phyloP scores from a whole-genome alignment of 2,329 filamentous ascomycete species.

The Endoconidiophora polonica region DNA sequence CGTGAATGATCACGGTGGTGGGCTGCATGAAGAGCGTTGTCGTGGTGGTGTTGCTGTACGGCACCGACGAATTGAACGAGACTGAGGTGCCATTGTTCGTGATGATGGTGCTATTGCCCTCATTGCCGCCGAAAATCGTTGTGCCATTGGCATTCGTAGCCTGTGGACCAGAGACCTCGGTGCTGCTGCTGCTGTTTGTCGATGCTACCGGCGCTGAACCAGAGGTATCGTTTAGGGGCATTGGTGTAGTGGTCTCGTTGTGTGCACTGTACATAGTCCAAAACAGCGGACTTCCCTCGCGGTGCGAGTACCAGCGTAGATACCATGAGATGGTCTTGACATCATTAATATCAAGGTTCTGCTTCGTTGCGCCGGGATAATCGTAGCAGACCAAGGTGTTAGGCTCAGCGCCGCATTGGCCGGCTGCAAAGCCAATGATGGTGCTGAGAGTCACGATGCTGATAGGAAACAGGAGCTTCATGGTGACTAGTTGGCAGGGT shows the following conservation, averaged over 20 bases:
- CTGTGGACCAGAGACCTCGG: neutral
- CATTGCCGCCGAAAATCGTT: neutral
- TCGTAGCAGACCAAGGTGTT: constrained; percentile 11
- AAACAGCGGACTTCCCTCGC: constrained; percentile 9
- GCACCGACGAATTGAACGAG: neutral
- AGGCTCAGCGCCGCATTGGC: constrained; percentile 7
- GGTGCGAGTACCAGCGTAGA: constrained; percentile 12
- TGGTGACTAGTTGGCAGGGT: neutral
- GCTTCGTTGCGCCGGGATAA: constrained; percentile 10
- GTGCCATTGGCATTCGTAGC: neutral
- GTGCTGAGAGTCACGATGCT: too few relatives aligned
- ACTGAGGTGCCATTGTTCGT: neutral
- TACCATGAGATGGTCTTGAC: constrained; percentile 12
- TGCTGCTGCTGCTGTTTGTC: neutral
- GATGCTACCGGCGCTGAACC: neutral
- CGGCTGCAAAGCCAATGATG: neutral
- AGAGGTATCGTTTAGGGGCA: constrained; percentile 6
- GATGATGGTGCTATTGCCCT: neutral
- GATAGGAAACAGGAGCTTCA: constrained; percentile 1
- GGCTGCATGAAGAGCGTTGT: neutral
- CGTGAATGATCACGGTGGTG: neutral
- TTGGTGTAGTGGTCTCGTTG: constrained; percentile 8
- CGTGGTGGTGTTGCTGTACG: neutral
- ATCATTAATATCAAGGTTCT: constrained; percentile 10
- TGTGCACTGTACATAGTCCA: constrained; percentile 12